These are phyloP conservation scores for Bretziella fagacearum DNA, from an alignment of 2,329 filamentous ascomycete species.

Conservation along the genomic window DNA sequence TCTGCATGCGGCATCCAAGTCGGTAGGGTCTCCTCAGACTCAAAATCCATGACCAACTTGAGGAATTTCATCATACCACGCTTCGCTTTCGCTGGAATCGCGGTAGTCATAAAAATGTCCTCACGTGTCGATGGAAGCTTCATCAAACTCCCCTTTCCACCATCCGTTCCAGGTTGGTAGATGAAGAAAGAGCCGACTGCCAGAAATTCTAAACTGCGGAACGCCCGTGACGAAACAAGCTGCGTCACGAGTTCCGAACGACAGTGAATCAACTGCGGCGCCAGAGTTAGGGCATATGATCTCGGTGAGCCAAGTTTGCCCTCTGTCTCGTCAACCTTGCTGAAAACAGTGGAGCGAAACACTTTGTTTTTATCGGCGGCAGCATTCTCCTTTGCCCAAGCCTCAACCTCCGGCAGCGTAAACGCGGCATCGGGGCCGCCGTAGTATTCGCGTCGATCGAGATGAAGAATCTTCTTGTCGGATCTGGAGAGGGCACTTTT, in stretches of 20 bases:
- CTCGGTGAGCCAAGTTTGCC: slow-evolving; percentile 37
- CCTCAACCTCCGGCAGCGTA: slow-evolving; percentile 63
- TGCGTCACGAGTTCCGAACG: slow-evolving; percentile 60
- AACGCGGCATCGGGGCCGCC: slow-evolving; percentile 74
- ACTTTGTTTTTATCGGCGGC: slow-evolving; percentile 18
- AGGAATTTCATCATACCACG: slow-evolving; percentile 84
- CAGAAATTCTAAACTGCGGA: slow-evolving; percentile 80
- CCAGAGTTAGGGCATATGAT: slow-evolving; percentile 66
- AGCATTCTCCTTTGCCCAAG: slow-evolving; percentile 36
- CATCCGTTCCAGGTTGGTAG: slow-evolving; percentile 28
- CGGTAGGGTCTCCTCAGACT: slow-evolving; percentile 36
- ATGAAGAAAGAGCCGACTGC: slow-evolving; percentile 90
- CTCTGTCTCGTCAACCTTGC: slow-evolving; percentile 27
- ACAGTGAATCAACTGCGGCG: slow-evolving; percentile 74
- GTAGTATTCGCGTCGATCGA: slow-evolving; percentile 79
- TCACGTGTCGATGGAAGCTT: slow-evolving; percentile 80
- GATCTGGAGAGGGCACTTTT: slow-evolving; percentile 79
- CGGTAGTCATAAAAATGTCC: slow-evolving; percentile 68
- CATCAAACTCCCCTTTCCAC: slow-evolving; percentile 29
- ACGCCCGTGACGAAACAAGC: slow-evolving; percentile 77
- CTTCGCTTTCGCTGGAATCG: slow-evolving; percentile 65
- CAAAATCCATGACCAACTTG: slow-evolving; percentile 64
- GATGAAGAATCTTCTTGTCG: slow-evolving; percentile 75
- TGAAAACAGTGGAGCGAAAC: slow-evolving; percentile 25
- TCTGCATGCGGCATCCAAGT: slow-evolving; percentile 42